phyloP scores from a whole-genome alignment of 2,329 filamentous ascomycete species.

The Curvularia verruculosa region DNA sequence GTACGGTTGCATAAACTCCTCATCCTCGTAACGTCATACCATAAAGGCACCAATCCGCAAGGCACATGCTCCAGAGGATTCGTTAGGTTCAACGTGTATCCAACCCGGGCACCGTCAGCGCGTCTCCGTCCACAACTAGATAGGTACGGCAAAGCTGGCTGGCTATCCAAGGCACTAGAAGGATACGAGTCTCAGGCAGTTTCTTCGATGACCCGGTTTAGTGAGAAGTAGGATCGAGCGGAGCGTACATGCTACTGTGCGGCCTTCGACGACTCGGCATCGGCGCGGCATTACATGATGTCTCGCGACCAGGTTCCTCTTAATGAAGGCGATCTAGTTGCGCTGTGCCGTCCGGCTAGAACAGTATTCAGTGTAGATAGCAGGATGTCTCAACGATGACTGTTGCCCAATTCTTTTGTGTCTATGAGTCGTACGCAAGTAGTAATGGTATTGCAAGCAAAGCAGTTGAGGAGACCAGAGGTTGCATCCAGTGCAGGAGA shows the following conservation, averaged over 20 bases:
- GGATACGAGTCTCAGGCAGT: slow-evolving; percentile 1
- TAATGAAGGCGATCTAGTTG: background rate
- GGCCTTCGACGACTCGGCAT: slow-evolving; percentile 23
- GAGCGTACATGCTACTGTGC: slow-evolving; percentile 9
- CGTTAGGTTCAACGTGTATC: background rate
- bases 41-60: background rate
- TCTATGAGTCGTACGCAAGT: background rate
- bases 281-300: slow-evolving; percentile 21
- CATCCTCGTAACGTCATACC: slow-evolving; percentile 12
- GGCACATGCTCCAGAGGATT: background rate
- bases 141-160: slow-evolving; percentile 3
- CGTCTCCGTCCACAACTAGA: background rate
- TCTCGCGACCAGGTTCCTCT: slow-evolving; percentile 1
- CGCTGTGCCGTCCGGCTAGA: background rate
- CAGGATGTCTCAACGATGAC: background rate
- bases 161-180: background rate
- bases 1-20: slow-evolving; percentile 15
- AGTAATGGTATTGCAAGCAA: background rate
- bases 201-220: slow-evolving; percentile 3
- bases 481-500: slow-evolving; percentile 24
- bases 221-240: slow-evolving; percentile 14
- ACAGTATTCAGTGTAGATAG: background rate
- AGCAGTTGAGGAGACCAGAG: slow-evolving; percentile 9
- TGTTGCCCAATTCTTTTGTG: background rate
- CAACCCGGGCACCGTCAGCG: background rate